Percentiles rank a stretch among this genome's conserved stretches.
Evolutionary conservation across 75 land plant species (phyloP).

Genomic region (Azolla pinnata): DNA sequence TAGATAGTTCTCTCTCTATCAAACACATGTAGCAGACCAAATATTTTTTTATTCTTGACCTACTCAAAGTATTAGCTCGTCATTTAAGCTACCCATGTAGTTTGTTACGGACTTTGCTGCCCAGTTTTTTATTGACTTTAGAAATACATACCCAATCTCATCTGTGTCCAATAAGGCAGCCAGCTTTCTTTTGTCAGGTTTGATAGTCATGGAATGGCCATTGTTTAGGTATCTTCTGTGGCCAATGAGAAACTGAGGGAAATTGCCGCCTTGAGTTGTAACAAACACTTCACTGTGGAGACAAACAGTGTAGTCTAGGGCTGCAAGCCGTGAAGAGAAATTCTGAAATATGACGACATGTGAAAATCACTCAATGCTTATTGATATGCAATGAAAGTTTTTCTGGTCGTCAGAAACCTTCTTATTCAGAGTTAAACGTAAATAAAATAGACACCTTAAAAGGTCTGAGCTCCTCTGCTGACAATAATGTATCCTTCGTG

Average conservation of each 20-base stretch:
- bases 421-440: too few relatives aligned
- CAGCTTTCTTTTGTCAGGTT: slow-evolving; percentile 71
- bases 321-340: slow-evolving; percentile 78
- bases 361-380: too few relatives aligned
- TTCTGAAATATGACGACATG: slow-evolving; percentile 31
- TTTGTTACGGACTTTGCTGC: too few relatives aligned
- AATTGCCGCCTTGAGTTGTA: slow-evolving; percentile 88
- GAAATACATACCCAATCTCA: slow-evolving; percentile 38
- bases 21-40: too few relatives aligned
- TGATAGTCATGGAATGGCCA: slow-evolving; percentile 68
- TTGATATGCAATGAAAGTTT: too few relatives aligned
- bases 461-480: slow-evolving; percentile 71
- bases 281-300: slow-evolving; percentile 86
- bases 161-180: slow-evolving; percentile 54
- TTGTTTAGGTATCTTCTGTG: slow-evolving; percentile 62
- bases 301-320: slow-evolving; percentile 78
- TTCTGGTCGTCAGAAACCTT: too few relatives aligned
- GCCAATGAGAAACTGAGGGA: slow-evolving; percentile 88
- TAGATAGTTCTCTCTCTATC: neutral
- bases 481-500: slow-evolving; percentile 77
- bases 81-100: too few relatives aligned
- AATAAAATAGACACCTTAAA: slow-evolving; percentile 58
- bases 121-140: neutral
- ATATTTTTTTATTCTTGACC: too few relatives aligned
- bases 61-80: too few relatives aligned